Evolutionary conservation across 2,329 filamentous ascomycete genomes (phyloP), one percentile per base, ranked within the genome.

Genomic region (Endoconidiophora laricicola): DNA sequence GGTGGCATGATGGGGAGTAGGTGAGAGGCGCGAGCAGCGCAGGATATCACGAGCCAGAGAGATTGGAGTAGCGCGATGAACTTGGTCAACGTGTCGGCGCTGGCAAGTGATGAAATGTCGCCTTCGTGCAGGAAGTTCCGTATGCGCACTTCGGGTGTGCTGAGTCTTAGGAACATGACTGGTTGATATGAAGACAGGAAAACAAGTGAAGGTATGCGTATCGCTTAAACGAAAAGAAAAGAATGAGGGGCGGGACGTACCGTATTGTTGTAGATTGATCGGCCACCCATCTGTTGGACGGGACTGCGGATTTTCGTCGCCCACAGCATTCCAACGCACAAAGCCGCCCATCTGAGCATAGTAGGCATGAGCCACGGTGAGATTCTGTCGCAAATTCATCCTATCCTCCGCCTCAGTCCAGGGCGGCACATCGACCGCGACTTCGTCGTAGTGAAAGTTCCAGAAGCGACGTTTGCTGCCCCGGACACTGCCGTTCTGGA

Each of bases 41-140:
- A 56, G 42, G 67, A 63, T 2, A 65, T 40, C 2, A 63, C 49
- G 51, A 67, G 63, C 65, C 65, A 68, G 12, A 53, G 53, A 1
- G 60, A 62, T 53, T 69, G 66, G 10, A 65, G 16, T 42, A 59
- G 60, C 2, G 62, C 61, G 9, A 68, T 55, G 1, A 57, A 46
- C 53, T 65, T 65, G 24, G 60, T 59, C 39, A 62, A 58, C 4
- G 54, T 53, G 49, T 65, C 60, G 14, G 58, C 59, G 49, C 66
- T 66, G 52, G 60, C 63, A 43, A 63, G 63, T 49, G 63, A 61
- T 47, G 54, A 56, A 18, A 66, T 63, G 37, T 62, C 48, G 9
- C 46, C 54, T 40, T 46, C 46, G 50, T 20, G 39, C 26, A 20
- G 50, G 53, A 16, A 54, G 48, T 22, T 52, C 23, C 42, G 47